phyloP scores from a whole-genome alignment of 2,329 filamentous ascomycete species.

The Penicillium sp. region DNA sequence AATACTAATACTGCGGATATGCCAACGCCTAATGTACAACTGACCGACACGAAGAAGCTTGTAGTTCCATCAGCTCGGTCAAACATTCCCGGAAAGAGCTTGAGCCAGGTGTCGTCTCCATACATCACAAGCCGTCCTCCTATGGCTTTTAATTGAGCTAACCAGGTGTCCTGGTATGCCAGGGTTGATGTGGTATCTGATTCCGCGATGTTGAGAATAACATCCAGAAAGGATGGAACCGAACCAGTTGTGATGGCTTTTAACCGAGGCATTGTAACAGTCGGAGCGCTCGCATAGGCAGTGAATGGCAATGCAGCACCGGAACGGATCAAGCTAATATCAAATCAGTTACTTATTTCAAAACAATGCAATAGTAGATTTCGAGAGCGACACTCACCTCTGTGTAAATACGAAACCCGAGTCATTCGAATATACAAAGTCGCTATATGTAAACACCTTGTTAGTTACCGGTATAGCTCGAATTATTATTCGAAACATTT shows the following conservation, averaged over 20 bases:
- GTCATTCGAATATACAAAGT: constrained; percentile 75
- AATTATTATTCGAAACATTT: constrained; percentile 17
- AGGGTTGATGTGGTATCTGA: constrained; percentile 83
- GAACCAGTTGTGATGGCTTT: constrained; percentile 97
- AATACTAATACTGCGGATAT: neutral
- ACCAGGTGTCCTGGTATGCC: constrained; percentile 85
- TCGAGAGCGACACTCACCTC: constrained; percentile 46
- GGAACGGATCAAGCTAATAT: constrained; percentile 64
- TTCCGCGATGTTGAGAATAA: constrained; percentile 93
- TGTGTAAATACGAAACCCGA: constrained; percentile 86
- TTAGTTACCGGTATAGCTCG: neutral
- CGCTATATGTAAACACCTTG: constrained; percentile 46
- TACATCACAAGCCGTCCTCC: constrained; percentile 81
- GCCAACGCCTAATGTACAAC: constrained; percentile 30
- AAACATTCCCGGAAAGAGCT: constrained; percentile 85
- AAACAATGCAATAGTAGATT: neutral
- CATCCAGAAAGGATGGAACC: constrained; percentile 93
- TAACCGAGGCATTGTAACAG: constrained; percentile 94
- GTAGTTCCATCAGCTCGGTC: constrained; percentile 81
- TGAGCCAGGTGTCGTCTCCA: constrained; percentile 96
- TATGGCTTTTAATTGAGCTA: constrained; percentile 78
- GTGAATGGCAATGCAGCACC: constrained; percentile 86
- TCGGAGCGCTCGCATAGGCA: constrained; percentile 89
- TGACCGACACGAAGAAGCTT: constrained; percentile 93
- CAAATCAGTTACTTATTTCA: constrained; percentile 5